A percentile compares a stretch with the other conserved stretches of the same genome.
Evolutionary conservation across 106 monocot species (phyloP).

Genomic region (Allium sativum): DNA sequence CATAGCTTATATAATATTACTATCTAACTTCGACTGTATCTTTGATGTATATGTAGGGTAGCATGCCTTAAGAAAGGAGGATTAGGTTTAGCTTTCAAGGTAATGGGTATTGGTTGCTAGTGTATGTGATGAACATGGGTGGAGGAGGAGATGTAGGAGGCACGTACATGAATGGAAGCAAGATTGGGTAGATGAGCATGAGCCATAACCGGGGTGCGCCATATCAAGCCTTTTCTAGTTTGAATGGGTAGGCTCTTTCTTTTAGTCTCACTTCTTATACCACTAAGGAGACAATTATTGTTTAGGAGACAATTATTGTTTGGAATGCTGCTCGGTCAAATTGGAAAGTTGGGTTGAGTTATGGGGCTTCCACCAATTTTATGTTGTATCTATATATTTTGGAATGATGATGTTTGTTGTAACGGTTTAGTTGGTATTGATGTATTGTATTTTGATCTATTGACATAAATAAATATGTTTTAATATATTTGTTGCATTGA

Average conservation of each 20-base stretch:
- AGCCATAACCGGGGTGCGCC: slow-evolving; percentile 78
- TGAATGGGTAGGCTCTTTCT: slow-evolving; percentile 41
- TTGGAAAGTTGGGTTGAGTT: slow-evolving; percentile 59
- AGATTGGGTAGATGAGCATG: slow-evolving; percentile 51
- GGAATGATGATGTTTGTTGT: too few relatives aligned
- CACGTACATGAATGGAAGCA: slow-evolving; percentile 48
- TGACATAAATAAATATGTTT: too few relatives aligned
- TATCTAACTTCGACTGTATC: not conserved
- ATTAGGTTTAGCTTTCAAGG: slow-evolving; percentile 63
- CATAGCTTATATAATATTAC: not conserved
- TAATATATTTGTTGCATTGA: too few relatives aligned
- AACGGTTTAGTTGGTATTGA: too few relatives aligned
- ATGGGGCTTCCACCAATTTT: slow-evolving; percentile 18
- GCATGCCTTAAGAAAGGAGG: slow-evolving; percentile 51
- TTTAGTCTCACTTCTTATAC: slow-evolving; percentile 55
- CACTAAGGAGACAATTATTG: slow-evolving; percentile 35
- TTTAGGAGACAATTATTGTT: too few relatives aligned
- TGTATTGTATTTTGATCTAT: too few relatives aligned
- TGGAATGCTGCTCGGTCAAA: slow-evolving; percentile 47
- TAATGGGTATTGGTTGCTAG: slow-evolving; percentile 76
- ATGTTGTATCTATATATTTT: too few relatives aligned
- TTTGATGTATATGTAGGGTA: slow-evolving; percentile 30
- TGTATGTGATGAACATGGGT: slow-evolving; percentile 65
- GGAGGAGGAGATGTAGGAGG: slow-evolving; percentile 46
- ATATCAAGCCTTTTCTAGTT: slow-evolving; percentile 50